Base-by-base conservation (phyloP, 1,284 basidiomycete species). In the Ceratobasidium sp. region DNA sequence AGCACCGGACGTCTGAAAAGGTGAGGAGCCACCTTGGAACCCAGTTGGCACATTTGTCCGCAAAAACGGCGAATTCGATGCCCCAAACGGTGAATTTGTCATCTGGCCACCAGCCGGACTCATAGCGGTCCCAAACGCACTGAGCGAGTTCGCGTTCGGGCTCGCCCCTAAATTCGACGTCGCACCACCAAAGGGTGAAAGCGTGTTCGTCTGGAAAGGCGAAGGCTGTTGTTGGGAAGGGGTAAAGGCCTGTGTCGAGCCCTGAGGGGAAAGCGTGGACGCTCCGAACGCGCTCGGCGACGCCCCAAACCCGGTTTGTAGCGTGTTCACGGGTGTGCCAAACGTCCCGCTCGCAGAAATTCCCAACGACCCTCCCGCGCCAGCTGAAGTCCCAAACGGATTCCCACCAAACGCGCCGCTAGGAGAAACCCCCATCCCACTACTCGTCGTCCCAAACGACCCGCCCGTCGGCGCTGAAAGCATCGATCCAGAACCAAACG, bases 81-180 rank as follows among this genome's bases (percentile, higher is more conserved):
- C 49, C 10, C 58, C 72, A 53, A 51, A 75, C 44, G 72, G 58
- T 15, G 72, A 75, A 33, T 63, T 63, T 4, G 72, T 33, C n/a
- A 44, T 26, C 40, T 44, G 39, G 10, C 20, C 44, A 55, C 61
- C 72, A 23, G 46, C 61, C 7, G 73, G 73, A 42, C 73, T 76
- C 73, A 76, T 76, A 49, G 73, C 73, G 4, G 73, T 63, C 10
- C 61, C 73, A 56, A 76, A 76, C 28, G 73, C 73, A 23, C 33
- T 56, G 4, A 72, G 42, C 42, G 56, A 61, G 13, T 15, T 15
- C 18, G 46, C 4, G 13, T 63, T 66, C 39, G 73, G 49, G 28
- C 60, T 73, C 4, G 28, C 39, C 28, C 49, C 53, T 9, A 63
- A 20, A 40, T 63, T 51, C 9, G 73, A 66, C 12, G 23, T 66